These are phyloP conservation scores for Bruguiera parviflora DNA, from an alignment of 345 rosid genomes.

Conservation along the genomic window DNA sequence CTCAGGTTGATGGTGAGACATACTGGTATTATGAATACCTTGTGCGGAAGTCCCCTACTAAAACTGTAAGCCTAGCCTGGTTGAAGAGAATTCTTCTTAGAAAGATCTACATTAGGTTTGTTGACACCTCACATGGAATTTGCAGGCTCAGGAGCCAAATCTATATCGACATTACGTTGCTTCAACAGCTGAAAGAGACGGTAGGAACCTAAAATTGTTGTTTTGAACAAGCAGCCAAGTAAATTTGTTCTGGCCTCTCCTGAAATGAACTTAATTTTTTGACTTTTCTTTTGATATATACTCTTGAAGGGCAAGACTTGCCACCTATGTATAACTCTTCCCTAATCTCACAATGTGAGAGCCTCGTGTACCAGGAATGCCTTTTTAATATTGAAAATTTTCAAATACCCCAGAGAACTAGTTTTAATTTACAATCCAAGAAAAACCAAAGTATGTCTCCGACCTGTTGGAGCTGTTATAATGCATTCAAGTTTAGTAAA, in stretches of 20 bases:
- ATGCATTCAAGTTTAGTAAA: too few relatives aligned
- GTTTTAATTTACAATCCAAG: too few relatives aligned
- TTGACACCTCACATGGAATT: constrained; percentile 16
- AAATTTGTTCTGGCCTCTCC: neutral
- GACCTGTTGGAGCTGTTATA: too few relatives aligned
- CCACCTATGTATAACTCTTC: too few relatives aligned
- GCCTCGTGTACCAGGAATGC: too few relatives aligned
- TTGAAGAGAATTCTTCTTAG: neutral
- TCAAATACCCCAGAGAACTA: too few relatives aligned
- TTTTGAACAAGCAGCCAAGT: neutral
- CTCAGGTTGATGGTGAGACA: constrained; percentile 77
- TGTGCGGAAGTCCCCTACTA: constrained; percentile 86
- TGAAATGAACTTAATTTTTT: neutral
- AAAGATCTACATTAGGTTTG: neutral
- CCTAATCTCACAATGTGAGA: too few relatives aligned
- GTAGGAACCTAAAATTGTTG: constrained; percentile 39
- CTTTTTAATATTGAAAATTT: too few relatives aligned
- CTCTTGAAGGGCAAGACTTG: too few relatives aligned
- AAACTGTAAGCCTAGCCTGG: constrained; percentile 40
- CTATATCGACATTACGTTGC: constrained; percentile 74
- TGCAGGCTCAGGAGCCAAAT: constrained; percentile 77
- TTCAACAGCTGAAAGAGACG: constrained; percentile 86
- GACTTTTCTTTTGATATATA: too few relatives aligned
- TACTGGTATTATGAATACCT: constrained; percentile 91
- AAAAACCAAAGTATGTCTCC: too few relatives aligned